Evolutionary conservation across 345 rosid genomes (phyloP).

Genomic region (Nasturtium officinale): DNA sequence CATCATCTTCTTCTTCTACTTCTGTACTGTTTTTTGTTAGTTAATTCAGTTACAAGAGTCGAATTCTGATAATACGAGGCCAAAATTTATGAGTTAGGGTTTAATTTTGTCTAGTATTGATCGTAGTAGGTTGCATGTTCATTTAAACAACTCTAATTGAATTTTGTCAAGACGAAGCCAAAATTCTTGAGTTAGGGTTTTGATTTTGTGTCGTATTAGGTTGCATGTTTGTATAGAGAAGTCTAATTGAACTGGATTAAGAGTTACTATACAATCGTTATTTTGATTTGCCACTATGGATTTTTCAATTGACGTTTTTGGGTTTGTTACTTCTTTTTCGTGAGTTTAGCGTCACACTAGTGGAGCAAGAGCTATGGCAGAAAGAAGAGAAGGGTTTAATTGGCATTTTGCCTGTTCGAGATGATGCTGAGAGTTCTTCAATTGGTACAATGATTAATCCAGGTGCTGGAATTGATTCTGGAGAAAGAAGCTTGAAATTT

Average conservation of each 20-base stretch:
- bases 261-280: background rate
- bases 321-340: conserved; percentile 29
- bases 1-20: background rate
- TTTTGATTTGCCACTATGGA: background rate
- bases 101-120: background rate
- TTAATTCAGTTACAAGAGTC: background rate
- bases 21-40: conserved; percentile 9
- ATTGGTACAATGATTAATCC: conserved; percentile 58
- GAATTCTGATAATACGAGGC: background rate
- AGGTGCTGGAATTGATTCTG: conserved; percentile 72
- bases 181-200: conserved; percentile 15
- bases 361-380: conserved; percentile 99
- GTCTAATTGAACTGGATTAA: background rate
- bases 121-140: background rate
- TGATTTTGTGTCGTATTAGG: background rate
- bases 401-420: conserved; percentile 92
- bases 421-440: conserved; percentile 64
- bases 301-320: background rate
- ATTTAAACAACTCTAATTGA: background rate
- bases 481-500: conserved; percentile 61
- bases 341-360: conserved; percentile 74
- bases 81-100: conserved; percentile 20
- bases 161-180: background rate
- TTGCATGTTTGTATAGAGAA: background rate
- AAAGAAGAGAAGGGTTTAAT: conserved; percentile 94